These are phyloP conservation scores for Aspergillus ellipticus DNA, from an alignment of 495 filamentous ascomycete genomes.

Conservation along the genomic window DNA sequence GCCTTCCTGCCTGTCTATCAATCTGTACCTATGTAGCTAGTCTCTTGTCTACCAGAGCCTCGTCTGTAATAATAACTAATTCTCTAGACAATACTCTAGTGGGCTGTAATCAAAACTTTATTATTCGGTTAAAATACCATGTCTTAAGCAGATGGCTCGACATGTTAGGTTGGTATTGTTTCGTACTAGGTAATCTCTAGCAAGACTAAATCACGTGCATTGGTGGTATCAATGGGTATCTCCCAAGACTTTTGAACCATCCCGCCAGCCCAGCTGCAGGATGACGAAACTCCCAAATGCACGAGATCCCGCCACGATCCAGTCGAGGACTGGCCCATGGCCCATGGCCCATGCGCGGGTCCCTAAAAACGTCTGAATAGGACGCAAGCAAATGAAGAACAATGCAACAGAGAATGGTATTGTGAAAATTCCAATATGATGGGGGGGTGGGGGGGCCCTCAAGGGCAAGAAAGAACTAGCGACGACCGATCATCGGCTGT, in stretches of 20 bases:
- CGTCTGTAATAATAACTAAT: neutral
- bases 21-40: neutral
- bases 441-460: neutral
- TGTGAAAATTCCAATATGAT: neutral
- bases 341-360: neutral
- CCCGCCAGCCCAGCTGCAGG: slow-evolving; percentile 12
- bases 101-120: too few species aligned
- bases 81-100: neutral
- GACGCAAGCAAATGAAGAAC: neutral
- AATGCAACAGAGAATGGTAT: neutral
- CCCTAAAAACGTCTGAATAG: neutral
- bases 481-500: neutral
- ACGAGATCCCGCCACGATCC: neutral
- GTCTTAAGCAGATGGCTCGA: too few species aligned
- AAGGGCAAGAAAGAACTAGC: neutral
- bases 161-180: neutral
- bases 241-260: neutral
- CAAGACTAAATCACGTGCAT: neutral
- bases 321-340: neutral
- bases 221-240: slow-evolving; percentile 2
- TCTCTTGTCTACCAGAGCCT: neutral
- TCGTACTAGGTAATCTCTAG: neutral
- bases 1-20: neutral
- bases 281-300: neutral
- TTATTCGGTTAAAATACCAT: too few species aligned